These are phyloP conservation scores for Scheffersomyces ergatensis DNA, from an alignment of 805 yeast species.

Conservation along the genomic window DNA sequence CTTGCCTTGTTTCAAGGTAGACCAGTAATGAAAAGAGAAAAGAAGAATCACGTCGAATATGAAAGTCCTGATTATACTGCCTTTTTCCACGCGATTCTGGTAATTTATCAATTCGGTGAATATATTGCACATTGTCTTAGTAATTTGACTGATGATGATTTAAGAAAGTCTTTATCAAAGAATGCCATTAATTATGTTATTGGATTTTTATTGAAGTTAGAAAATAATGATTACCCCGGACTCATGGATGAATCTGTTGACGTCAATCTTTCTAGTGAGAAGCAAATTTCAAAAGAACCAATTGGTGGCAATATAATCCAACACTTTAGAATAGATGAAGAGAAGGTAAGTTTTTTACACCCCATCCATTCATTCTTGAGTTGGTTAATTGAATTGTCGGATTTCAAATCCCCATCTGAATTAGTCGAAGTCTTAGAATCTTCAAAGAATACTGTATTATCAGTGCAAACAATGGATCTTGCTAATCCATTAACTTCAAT, in stretches of 20 bases:
- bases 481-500: slow-evolving; percentile 26
- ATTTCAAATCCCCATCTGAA: slow-evolving; percentile 19
- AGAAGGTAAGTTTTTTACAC: slow-evolving; percentile 68
- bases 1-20: slow-evolving; percentile 72
- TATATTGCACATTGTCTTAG: slow-evolving; percentile 47
- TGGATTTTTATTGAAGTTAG: slow-evolving; percentile 26
- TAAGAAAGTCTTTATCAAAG: slow-evolving; percentile 11
- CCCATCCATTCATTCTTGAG: slow-evolving; percentile 75
- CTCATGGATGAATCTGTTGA: slow-evolving; percentile 25
- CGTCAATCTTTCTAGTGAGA: slow-evolving; percentile 14
- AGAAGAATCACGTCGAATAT: slow-evolving; percentile 80
- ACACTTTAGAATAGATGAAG: slow-evolving; percentile 28
- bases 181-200: slow-evolving; percentile 31
- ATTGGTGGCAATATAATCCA: slow-evolving; percentile 19
- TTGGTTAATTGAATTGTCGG: slow-evolving; percentile 62
- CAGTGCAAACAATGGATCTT: slow-evolving; percentile 6
- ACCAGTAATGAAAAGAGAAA: slow-evolving; percentile 73
- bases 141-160: slow-evolving; percentile 14
- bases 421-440: slow-evolving; percentile 18
- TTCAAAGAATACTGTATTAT: neutral
- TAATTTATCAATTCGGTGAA: slow-evolving; percentile 61
- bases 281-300: slow-evolving; percentile 17
- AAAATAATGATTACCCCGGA: slow-evolving; percentile 25
- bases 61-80: slow-evolving; percentile 82
- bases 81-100: slow-evolving; percentile 66